Conservation (phyloP, 805 yeast genomes). For the Lipomyces starkeyi region DNA sequence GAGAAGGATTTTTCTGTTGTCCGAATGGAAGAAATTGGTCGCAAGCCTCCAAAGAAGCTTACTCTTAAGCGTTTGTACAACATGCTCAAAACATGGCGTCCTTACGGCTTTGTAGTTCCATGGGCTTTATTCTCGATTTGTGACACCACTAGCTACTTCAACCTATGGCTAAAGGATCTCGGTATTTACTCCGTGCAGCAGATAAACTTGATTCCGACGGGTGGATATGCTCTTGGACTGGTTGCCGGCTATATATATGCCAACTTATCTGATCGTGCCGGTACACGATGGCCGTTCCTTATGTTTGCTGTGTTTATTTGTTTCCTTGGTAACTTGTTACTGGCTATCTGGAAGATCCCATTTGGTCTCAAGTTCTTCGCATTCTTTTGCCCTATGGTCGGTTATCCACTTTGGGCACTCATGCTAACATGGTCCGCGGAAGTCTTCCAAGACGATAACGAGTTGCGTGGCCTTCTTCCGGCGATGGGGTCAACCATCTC, state of each 20-base stretch:
- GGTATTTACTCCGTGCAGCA: conserved; percentile 41
- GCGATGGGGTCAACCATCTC: conserved; percentile 46
- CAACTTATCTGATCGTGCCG: conserved; percentile 44
- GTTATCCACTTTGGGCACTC: conserved; percentile 32
- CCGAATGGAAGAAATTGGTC: conserved; percentile 25
- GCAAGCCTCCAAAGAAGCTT: conserved; percentile 26
- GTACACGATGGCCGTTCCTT: conserved; percentile 43
- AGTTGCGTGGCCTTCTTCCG: conserved; percentile 39
- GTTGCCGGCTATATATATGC: conserved; percentile 42
- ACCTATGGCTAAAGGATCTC: conserved; percentile 44
- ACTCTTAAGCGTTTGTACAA: conserved; percentile 11
- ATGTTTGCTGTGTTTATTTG: conserved; percentile 12
- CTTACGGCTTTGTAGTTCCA: conserved; percentile 24
- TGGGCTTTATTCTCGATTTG: conserved; percentile 19
- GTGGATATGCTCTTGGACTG: conserved; percentile 46
- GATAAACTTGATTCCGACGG: conserved; percentile 47
- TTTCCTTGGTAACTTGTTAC: conserved; percentile 42
- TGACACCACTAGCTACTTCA: conserved; percentile 40
- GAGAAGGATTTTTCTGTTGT: conserved; percentile 25
- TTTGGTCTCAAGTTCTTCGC: conserved; percentile 45
- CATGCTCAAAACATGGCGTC: conserved; percentile 23
- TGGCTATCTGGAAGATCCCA: conserved; percentile 52
- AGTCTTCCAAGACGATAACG: conserved; percentile 42
- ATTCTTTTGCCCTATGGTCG: conserved; percentile 23
- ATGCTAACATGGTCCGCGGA: conserved; percentile 42